phyloP scores from a whole-genome alignment of 192 early-diverging fungal genomes.

The Blastocladiella britannica region DNA sequence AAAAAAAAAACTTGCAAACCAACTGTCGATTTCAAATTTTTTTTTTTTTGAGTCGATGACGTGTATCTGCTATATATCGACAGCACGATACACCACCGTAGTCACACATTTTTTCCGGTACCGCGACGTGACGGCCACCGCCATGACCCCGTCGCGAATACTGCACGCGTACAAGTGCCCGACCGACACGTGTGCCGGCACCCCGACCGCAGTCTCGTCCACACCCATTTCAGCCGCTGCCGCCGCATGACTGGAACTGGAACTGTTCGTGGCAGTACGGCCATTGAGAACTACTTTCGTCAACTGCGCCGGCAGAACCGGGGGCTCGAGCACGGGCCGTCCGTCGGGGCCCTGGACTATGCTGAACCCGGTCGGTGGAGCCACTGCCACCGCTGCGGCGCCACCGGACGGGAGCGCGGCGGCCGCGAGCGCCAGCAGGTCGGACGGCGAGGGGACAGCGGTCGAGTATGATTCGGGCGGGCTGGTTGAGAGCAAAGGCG shows the following conservation, averaged over 20 bases:
- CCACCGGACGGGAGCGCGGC: no score
- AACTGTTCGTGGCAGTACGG: no score
- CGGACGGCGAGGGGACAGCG: no score
- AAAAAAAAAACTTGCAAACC: no score
- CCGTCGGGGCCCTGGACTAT: no score
- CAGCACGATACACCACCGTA: conserved; percentile 16
- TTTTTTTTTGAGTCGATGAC: no score
- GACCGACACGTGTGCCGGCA: conserved; percentile 78
- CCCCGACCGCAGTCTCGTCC: conserved; percentile 60
- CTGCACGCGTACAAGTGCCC: conserved; percentile 93
- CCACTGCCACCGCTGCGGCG: no score
- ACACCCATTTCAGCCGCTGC: background rate
- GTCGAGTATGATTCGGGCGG: background rate
- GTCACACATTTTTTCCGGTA: conserved; percentile 73
- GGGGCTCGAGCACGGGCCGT: background rate
- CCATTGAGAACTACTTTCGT: background rate
- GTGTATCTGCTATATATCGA: no score
- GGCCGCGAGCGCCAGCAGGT: no score
- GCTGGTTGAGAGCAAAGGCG: background rate
- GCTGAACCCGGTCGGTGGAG: no score
- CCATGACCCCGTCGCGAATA: conserved; percentile 90
- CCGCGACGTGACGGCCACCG: conserved; percentile 66
- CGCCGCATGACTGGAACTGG: no score
- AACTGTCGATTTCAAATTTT: no score
- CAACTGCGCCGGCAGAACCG: background rate